Base-by-base conservation (phyloP, 345 rosid species). In the Linum trigynum region DNA sequence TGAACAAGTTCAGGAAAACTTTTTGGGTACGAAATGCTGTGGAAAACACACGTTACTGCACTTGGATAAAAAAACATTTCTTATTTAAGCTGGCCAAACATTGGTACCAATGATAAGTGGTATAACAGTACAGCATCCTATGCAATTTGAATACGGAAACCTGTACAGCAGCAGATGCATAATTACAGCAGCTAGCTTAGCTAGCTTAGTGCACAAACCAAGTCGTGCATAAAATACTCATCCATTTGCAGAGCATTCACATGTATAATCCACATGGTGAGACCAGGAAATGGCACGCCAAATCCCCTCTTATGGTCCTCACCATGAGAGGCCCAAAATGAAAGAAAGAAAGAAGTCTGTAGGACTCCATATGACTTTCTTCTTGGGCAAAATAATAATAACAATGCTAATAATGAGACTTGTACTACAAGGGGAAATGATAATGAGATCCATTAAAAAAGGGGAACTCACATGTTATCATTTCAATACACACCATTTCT, bases 391-490 rank as follows among this genome's bases (percentile, higher is more conserved):
- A 23, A 23, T 23, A 23, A 23, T 23, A 23, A 23, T 23, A 23
- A 23, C 32, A 3, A 48, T 48, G 14, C 9, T 48, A 48, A 48
- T 48, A 8, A 41, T 41, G 11, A 48, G 53, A 12, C 53, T 48
- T 12, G 53, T 9, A 23, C 32, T 23, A 48, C 53, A 48, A 48
- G 14, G 53, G 53, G 14, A 48, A 48, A 17, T 57, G 23, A 32
- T 17, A 38, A 3, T 57, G 23, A 57, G 61, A 57, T 57, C 61
- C 61, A 23, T 17, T 16, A 17, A 57, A 57, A 37, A 1, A 23
- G 61, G 61, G 37, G 61, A 23, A 17, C 38, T 48, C 61, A 57
- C 61, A 57, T 57, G 61, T 32, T 37, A 57, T 23, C 53, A 48
- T 48, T 48, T 10, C 53, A 48, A 48, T 48, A 43, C 50, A 7